These are phyloP conservation scores for Naganishia vishniacii DNA, from an alignment of 768 basidiomycete genomes.

Conservation along the genomic window DNA sequence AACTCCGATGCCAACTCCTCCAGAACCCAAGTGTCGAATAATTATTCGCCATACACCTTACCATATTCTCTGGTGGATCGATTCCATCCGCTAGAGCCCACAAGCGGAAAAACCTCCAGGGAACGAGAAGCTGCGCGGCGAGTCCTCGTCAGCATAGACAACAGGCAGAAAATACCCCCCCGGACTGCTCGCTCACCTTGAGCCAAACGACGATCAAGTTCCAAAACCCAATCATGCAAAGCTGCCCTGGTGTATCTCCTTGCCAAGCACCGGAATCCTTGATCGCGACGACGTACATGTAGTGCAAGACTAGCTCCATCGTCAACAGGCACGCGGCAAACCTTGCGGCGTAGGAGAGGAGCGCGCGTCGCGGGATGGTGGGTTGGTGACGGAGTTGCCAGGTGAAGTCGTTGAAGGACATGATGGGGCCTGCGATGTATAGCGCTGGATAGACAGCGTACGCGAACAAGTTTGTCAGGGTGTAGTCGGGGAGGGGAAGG, in stretches of 20 bases:
- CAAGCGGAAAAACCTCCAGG: conserved; percentile 94
- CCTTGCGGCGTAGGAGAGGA: conserved; percentile 60
- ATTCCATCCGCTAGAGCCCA: conserved; percentile 85
- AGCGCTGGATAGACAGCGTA: conserved; percentile 89
- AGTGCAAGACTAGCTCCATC: conserved; percentile 88
- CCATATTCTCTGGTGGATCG: conserved; percentile 96
- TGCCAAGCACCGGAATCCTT: conserved; percentile 68
- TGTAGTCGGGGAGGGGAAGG: conserved; percentile 61
- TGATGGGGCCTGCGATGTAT: conserved; percentile 92
- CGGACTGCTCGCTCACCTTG: conserved; percentile 58
- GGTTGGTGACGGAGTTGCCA: conserved; percentile 69
- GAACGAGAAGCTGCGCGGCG: conserved; percentile 70
- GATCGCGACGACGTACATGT: conserved; percentile 94
- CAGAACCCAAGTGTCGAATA: conserved; percentile 90
- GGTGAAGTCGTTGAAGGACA: conserved; percentile 91
- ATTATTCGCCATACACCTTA: conserved; percentile 96
- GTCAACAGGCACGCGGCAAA: conserved; percentile 67
- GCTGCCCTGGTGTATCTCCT: conserved; percentile 68
- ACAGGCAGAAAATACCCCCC: background rate
- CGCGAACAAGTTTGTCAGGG: conserved; percentile 66
- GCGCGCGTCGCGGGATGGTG: conserved; percentile 50
- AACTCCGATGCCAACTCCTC: conserved; percentile 93
- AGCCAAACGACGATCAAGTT: conserved; percentile 93
- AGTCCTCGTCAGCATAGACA: too few species aligned
- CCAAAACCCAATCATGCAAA: conserved; percentile 94